A percentile compares a stretch with the other conserved stretches of the same genome.
phyloP scores from a whole-genome alignment of 148 eudicot species.

The Suaeda aralocaspica region DNA sequence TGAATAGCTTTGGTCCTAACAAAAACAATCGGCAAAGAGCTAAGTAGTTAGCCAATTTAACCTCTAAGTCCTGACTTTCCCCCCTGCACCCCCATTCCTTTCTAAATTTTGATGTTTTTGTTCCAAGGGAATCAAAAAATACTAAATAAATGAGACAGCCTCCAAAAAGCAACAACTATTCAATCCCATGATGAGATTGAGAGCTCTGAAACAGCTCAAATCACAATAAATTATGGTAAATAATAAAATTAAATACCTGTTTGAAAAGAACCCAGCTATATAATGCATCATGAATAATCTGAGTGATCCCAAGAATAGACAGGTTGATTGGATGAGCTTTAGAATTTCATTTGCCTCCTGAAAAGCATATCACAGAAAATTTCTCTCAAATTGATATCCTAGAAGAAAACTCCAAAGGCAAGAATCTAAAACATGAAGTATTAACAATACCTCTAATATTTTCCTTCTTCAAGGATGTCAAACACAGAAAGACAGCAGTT shows the following conservation, averaged over 20 bases:
- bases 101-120: not conserved
- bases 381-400: constrained; percentile 2
- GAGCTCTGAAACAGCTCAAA: not conserved
- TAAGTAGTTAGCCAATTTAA: not conserved
- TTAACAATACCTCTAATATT: constrained; percentile 47
- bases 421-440: not conserved
- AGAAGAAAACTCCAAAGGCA: constrained; percentile 4
- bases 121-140: not conserved
- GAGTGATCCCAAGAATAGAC: constrained; percentile 77
- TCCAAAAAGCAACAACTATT: not conserved
- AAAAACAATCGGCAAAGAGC: too few species aligned
- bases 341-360: constrained; percentile 77
- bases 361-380: constrained; percentile 1
- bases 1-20: too few species aligned
- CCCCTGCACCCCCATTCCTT: not conserved
- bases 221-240: not conserved
- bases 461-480: constrained; percentile 87
- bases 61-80: not conserved
- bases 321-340: constrained; percentile 63
- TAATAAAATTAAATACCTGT: constrained; percentile 48
- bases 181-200: not conserved
- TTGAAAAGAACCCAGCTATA: constrained; percentile 86
- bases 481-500: constrained; percentile 62
- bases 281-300: constrained; percentile 63
- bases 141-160: not conserved